These are phyloP conservation scores for Cryptococcus neoformans DNA, from an alignment of 1,284 basidiomycete genomes.

Conservation along the genomic window DNA sequence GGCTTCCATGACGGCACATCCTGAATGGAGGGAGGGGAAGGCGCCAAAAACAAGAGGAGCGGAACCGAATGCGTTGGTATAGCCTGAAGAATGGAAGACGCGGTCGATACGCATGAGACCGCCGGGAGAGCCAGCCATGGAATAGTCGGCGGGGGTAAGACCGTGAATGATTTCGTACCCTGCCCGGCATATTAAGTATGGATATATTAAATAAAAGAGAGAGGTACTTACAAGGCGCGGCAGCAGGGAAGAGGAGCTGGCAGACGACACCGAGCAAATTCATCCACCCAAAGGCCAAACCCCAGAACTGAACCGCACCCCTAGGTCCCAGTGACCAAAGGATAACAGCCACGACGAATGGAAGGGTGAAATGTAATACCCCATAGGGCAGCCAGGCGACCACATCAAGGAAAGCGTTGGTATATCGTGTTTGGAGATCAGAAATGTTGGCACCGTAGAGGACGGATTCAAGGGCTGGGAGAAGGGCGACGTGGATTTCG, in stretches of 20 bases:
- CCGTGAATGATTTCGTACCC: constrained; percentile 99
- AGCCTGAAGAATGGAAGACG: constrained; percentile 73
- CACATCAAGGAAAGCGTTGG: constrained; percentile 86
- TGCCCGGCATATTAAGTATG: constrained; percentile 20
- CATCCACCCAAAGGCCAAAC: constrained; percentile 86
- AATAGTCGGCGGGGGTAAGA: constrained; percentile 88
- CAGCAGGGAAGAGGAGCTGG: constrained; percentile 88
- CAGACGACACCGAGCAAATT: constrained; percentile 84
- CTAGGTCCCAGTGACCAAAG: constrained; percentile 77
- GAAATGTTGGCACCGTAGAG: constrained; percentile 96
- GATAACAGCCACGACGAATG: constrained; percentile 73
- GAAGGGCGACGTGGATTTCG: constrained; percentile 81
- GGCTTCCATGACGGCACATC: constrained; percentile 86
- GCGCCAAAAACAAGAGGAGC: constrained; percentile 96
- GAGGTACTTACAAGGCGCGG: constrained; percentile 66
- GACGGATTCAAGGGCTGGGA: constrained; percentile 91
- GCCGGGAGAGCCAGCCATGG: constrained; percentile 86
- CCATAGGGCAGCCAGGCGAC: constrained; percentile 97
- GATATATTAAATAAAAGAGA: background rate
- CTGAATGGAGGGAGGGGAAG: constrained; percentile 91
- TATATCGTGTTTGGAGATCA: constrained; percentile 90
- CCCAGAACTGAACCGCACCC: constrained; percentile 80
- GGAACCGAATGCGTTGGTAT: constrained; percentile 77
- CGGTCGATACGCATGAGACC: constrained; percentile 90
- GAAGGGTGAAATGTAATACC: constrained; percentile 80